Percentiles rank a stretch among this genome's conserved stretches.
Conservation (phyloP, 441 rosid genomes). For the Bruguiera hainesii region DNA sequence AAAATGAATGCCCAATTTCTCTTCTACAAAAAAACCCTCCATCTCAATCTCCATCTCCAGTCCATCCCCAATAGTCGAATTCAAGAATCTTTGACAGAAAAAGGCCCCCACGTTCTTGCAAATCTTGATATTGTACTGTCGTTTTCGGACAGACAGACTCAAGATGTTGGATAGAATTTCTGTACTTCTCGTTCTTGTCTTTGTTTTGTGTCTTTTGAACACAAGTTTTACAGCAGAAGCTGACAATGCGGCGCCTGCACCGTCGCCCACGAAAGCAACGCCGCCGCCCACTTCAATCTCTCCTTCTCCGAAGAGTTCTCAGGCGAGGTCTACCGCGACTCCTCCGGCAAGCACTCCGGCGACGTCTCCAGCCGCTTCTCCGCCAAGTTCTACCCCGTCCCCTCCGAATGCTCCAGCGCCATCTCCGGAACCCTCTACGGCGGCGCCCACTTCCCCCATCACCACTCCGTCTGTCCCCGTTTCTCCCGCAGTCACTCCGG, state of each 20-base stretch:
- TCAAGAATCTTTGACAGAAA: no score
- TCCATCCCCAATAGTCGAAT: no score
- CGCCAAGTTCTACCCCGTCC: not conserved
- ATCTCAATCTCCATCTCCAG: no score
- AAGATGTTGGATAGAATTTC: not conserved
- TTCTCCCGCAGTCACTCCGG: constrained; percentile 23
- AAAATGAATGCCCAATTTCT: no score
- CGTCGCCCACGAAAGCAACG: constrained; percentile 31
- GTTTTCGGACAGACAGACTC: not conserved
- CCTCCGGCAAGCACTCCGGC: not conserved
- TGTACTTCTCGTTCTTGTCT: constrained; percentile 12
- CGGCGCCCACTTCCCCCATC: constrained; percentile 15
- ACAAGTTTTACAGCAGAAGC: constrained; percentile 23
- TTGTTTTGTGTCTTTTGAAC: constrained; percentile 22
- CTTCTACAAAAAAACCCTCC: not conserved
- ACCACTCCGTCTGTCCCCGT: constrained; percentile 8
- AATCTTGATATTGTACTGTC: no score
- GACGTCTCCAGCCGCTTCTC: not conserved
- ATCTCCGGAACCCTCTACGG: constrained; percentile 16
- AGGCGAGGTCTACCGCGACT: not conserved
- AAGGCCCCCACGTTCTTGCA: no score
- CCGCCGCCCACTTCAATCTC: not conserved
- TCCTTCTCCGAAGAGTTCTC: not conserved
- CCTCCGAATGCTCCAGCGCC: constrained; percentile 15
- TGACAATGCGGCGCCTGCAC: constrained; percentile 43